Base-by-base conservation (phyloP, 768 basidiomycete genomes). In the Kwoniella sp. region DNA sequence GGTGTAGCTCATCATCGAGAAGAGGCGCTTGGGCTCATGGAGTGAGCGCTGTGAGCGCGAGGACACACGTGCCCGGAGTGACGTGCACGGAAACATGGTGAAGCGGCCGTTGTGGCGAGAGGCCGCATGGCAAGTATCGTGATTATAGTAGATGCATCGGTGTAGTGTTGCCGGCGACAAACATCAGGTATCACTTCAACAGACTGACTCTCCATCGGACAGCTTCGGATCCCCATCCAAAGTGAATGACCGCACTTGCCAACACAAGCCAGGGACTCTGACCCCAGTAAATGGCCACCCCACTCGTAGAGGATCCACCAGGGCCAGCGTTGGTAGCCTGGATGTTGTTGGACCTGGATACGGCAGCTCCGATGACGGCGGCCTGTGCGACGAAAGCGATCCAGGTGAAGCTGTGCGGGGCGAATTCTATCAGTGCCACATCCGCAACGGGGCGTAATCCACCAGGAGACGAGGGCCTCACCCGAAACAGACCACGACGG, bases 161-260 rank as follows among this genome's bases (percentile, higher is more conserved):
- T n/a, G n/a, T n/a, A n/a, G n/a, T n/a, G n/a, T n/a, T n/a, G n/a
- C n/a, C n/a, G n/a, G n/a, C n/a, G n/a, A n/a, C n/a, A n/a, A n/a
- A n/a, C n/a, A n/a, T n/a, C n/a, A n/a, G n/a, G n/a, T n/a, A n/a
- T n/a, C n/a, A n/a, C n/a, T 33, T n/a, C 32, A n/a, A 10, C 32
- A 33, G 10, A 14, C 17, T 38, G 5, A 50, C 55, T 28, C 67
- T 52, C 67, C 67, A 69, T 17, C 67, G 31, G 10, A 66, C 65
- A 31, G 64, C 65, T 49, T 69, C 67, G 31, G 59, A 69, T 9
- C 59, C 64, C 67, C 67, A 69, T 33, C 62, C 64, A 28, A 66
- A 54, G 41, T 66, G 62, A 0, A 69, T 46, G 19, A 66, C 41
- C 3, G 64, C 67, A 45, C 62, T 52, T 12, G 53, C 67, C 20